Evolutionary conservation across 768 basidiomycete genomes (phyloP), one percentile per base, ranked within the genome.

Genomic region (Galerina sulciceps): DNA sequence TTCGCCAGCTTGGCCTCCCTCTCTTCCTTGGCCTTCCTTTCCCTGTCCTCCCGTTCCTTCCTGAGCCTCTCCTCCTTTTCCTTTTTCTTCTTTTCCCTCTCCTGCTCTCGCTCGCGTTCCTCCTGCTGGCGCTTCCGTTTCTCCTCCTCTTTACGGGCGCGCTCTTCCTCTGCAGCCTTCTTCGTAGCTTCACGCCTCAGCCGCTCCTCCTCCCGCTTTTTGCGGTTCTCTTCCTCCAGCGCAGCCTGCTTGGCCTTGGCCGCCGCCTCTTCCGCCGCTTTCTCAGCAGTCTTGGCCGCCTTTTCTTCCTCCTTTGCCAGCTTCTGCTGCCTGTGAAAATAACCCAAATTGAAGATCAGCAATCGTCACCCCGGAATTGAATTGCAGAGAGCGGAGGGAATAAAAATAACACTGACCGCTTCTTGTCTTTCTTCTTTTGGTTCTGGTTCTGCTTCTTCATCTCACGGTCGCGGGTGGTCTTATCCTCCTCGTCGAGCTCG

Each of bases 391-490:
- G n/a, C n/a, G n/a, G 26, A 31, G 8, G 42, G 42, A 48, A 31
- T 49, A 36, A 57, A 63, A 55, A 56, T 35, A 22, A 69, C 80
- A 53, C 53, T 22, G 65, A 96, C 95, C 80, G 88, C 73, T 81
- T 82, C 84, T 94, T 95, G 81, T 98, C 98, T 75, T 98, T 97
- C 83, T 98, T 99, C 84, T 97, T 99, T 84, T 96, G 96, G 84
- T 97, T 95, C 76, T 94, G 93, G 61, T 88, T 91, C 71, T 91
- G 91, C 73, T 93, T 93, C 84, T 97, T 96, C 55, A 87, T 90
- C 77, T 97, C 96, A 65, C 86, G 85, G 69, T 97, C 94, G 70
- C 89, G 89, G 48, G 86, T 82, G 31, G 85, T 75, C 74, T 93
- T 92, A 69, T 96, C 93, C 77, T 99, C 97, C 65, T 96, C 95